Evolutionary conservation across 306 rosid genomes (phyloP).

Genomic region (Cucumis cinereus): DNA sequence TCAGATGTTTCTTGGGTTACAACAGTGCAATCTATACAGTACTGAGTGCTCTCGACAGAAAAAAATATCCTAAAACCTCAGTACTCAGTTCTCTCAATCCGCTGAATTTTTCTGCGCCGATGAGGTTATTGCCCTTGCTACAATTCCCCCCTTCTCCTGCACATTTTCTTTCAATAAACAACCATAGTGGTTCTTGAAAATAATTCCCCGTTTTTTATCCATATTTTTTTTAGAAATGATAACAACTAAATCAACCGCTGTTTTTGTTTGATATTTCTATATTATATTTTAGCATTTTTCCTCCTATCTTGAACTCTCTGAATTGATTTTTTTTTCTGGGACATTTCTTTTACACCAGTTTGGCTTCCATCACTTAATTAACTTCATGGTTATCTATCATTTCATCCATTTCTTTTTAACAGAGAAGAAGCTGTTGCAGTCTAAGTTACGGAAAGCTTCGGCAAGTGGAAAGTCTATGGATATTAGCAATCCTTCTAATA

Average conservation of each 20-base stretch:
- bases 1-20: background rate
- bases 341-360: background rate
- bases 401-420: conserved; percentile 10
- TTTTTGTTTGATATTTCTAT: background rate
- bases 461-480: conserved; percentile 39
- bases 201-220: background rate
- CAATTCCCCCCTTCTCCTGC: no score
- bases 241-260: background rate
- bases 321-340: background rate
- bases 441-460: conserved; percentile 76
- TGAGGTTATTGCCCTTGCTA: background rate
- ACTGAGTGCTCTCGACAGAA: no score
- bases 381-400: background rate
- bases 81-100: background rate
- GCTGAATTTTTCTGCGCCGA: background rate
- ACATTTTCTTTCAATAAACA: background rate
- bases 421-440: conserved; percentile 84
- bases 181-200: background rate
- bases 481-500: conserved; percentile 22
- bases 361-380: background rate
- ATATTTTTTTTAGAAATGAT: background rate
- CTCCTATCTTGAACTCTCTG: background rate
- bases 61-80: no score
- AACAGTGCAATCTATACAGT: background rate
- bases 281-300: background rate